Evolutionary conservation across 2,329 filamentous ascomycete species (phyloP), one percentile per base, ranked within the genome.

Genomic region (Phyllosticta citrichinensis): DNA sequence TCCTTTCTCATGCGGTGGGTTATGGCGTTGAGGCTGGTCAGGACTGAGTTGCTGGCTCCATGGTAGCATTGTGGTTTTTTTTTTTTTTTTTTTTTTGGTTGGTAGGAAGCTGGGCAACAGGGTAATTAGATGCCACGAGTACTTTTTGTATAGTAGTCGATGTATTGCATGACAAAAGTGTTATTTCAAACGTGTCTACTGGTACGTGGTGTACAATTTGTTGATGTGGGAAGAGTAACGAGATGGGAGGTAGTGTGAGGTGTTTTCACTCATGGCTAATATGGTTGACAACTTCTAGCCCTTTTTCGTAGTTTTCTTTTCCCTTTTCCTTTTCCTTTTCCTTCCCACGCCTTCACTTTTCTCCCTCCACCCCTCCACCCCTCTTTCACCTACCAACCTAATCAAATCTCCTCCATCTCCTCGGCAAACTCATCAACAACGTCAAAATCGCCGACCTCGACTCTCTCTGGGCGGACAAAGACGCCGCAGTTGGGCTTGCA

Each of bases 391-490:
- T 2, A 12, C 11, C 50, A n/a, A 9, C 9, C 50, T n/a, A 22
- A 8, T 52, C 22, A 60, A 19, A 71, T 86, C 70, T 91, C 88
- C 66, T 91, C 77, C 69, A 92, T 83, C 70, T 92, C 86, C 70
- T 91, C 88, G 65, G 90, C 77, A 69, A 92, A 83, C 70, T 92
- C 83, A 63, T 81, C 80, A 3, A 72, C 75, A 12, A 78, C 66
- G 30, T 80, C 79, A 67, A 81, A 94, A 65, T 92, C 85, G 20
- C 89, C 89, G 52, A 85, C 81, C 74, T 93, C 89, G 22, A 92
- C 84, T 63, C 88, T 80, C 73, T 92, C 89, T 3, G 89, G 86
- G 64, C 88, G 81, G 30, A 92, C 88, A 74, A 94, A 91, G 20
- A 91, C 86, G 35, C 89, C 89, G 67, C 83, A 84, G 72, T 91